Base-by-base conservation (phyloP, 2,329 filamentous ascomycete genomes). In the Bimuria novae-zelandiae region DNA sequence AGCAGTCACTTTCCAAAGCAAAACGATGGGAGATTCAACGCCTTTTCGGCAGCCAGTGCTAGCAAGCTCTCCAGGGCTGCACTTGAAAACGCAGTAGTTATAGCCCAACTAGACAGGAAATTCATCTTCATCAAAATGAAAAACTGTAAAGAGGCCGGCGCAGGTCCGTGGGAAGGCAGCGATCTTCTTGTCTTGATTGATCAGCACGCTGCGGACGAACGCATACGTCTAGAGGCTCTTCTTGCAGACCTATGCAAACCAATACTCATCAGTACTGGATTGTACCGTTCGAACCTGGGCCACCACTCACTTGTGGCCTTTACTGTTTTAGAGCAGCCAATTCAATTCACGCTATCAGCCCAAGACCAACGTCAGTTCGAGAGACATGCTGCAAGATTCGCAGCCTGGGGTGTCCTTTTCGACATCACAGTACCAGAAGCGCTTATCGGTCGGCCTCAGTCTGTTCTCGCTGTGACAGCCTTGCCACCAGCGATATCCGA, bases 131-230 rank as follows among this genome's bases (percentile, higher is more conserved):
- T 86, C 19, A 88, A 84, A 56, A 75, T 90, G 44, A 69, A 23
- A 14, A 54, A 59, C 6, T 36, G 73, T 0, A 46, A 66, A 3
- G 54, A 45, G 5, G 4, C 1, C 12, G 2, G n/a, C 30, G 16
- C 10, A 56, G 37, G 30, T 37, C 7, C 47, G 39, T 22, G 53
- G 33, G 14, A n/a, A 17, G 7, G 7, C 22, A 12, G 57, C 68
- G 2, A 61, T 85, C 8, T 37, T 1, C 76, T 97, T 4, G 80
- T 96, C 0, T 78, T 97, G 33, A 81, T 97, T 5, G 94, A 99
- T 66, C 94, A 99, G 67, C 94, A 99, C 69, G 94, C 94, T 0
- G 94, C 92, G 3, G 93, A 97, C 69, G 94, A 99, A 76, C 83
- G 94, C 40, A 86, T 89, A 57, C 86, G 87, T 1, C 82, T 97